phyloP scores from a whole-genome alignment of 2,329 filamentous ascomycete species.

The Aspergillus tamarii region DNA sequence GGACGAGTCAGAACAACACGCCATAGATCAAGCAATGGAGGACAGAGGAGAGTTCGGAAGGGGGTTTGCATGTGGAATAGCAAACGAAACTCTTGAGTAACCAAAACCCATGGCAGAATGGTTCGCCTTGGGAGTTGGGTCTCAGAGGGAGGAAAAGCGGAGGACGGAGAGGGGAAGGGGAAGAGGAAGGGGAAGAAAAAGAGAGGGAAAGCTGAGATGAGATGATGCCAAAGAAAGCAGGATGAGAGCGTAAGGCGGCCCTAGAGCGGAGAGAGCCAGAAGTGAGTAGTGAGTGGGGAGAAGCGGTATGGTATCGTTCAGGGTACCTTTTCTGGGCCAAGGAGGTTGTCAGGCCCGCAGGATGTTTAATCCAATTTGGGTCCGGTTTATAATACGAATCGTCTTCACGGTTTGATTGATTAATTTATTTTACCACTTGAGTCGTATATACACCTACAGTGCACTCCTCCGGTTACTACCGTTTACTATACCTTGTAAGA shows the following conservation, averaged over 20 bases:
- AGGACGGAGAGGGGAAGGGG: conserved; percentile 18
- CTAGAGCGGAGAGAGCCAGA: conserved; percentile 23
- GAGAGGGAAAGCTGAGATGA: conserved; percentile 24
- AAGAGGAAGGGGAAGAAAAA: conserved; percentile 4
- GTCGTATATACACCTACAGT: background rate
- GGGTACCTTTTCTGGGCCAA: conserved; percentile 24
- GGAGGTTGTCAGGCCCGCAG: conserved; percentile 18
- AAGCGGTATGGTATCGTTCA: conserved; percentile 24
- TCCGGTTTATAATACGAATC: conserved; percentile 12
- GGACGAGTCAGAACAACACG: conserved; percentile 33
- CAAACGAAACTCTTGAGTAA: conserved; percentile 19
- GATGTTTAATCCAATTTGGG: conserved; percentile 14
- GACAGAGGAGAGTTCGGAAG: conserved; percentile 15
- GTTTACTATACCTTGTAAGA: background rate
- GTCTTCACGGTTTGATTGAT: conserved; percentile 4
- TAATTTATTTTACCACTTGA: conserved; percentile 9
- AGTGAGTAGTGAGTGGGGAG: conserved; percentile 21
- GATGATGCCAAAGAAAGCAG: conserved; percentile 31
- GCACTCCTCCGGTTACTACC: background rate
- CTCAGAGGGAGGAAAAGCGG: conserved; percentile 26
- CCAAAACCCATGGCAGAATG: conserved; percentile 26
- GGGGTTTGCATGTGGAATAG: conserved; percentile 23
- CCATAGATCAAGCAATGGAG: conserved; percentile 35
- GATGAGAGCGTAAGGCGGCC: conserved; percentile 26
- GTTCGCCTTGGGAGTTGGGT: conserved; percentile 14